Evolutionary conservation across 257 asterid genomes (phyloP).

Genomic region (Perilla frutescens): DNA sequence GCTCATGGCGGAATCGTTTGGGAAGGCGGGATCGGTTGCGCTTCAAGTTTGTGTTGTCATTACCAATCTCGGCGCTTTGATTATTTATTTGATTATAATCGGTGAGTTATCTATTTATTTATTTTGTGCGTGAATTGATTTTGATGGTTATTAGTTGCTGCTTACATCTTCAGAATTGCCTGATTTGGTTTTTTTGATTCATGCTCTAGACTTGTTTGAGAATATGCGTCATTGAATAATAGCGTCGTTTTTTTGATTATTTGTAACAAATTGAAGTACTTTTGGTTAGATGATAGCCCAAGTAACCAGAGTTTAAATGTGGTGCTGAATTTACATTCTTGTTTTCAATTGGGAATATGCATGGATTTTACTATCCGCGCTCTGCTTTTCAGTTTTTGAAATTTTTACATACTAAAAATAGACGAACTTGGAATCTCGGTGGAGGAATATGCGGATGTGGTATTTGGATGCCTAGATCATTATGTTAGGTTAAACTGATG

Average conservation of each 20-base stretch:
- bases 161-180: neutral
- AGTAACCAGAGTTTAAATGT: neutral
- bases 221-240: neutral
- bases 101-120: slow-evolving; percentile 48
- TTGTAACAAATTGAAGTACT: neutral
- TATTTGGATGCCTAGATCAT: neutral
- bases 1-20: slow-evolving; percentile 93
- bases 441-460: neutral
- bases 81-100: slow-evolving; percentile 86
- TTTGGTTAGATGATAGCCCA: neutral
- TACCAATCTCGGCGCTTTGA: slow-evolving; percentile 92
- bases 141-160: neutral
- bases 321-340: neutral
- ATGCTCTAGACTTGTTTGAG: slow-evolving; percentile 22
- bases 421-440: neutral
- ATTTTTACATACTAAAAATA: neutral
- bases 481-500: neutral
- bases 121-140: neutral
- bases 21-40: slow-evolving; percentile 75
- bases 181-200: slow-evolving; percentile 6
- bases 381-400: neutral
- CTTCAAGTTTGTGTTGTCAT: slow-evolving; percentile 88
- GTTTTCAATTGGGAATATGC: neutral
- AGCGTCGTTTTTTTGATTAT: neutral
- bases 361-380: neutral